These are phyloP conservation scores for Calonectria fujianensis DNA, from an alignment of 2,329 filamentous ascomycete genomes.

Conservation along the genomic window DNA sequence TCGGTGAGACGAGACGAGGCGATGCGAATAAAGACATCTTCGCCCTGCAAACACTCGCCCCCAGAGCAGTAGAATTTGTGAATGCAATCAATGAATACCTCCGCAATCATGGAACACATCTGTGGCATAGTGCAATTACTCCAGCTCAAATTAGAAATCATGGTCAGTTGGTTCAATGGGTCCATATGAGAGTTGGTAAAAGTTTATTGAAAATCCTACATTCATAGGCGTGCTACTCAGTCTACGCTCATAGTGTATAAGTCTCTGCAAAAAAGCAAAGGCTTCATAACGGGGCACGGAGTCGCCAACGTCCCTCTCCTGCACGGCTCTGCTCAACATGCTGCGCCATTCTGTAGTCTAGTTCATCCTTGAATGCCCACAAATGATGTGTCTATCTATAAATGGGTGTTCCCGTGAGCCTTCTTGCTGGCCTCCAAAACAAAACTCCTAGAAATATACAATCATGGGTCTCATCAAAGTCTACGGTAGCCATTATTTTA, in stretches of 20 bases:
- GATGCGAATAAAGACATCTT: background rate
- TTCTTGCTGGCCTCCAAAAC: slow-evolving; percentile 25
- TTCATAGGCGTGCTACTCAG: background rate
- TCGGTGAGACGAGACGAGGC: background rate
- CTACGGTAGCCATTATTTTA: slow-evolving; percentile 75
- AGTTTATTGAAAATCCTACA: background rate
- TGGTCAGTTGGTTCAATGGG: background rate
- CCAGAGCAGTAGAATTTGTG: background rate
- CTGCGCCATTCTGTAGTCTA: slow-evolving; percentile 11
- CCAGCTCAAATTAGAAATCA: background rate
- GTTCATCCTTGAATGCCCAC: slow-evolving; percentile 10
- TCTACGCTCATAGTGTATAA: no score
- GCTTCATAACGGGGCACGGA: background rate
- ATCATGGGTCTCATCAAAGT: slow-evolving; percentile 49
- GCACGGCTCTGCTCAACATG: slow-evolving; percentile 2
- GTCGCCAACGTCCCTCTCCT: slow-evolving; percentile 14
- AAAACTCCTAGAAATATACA: slow-evolving; percentile 48
- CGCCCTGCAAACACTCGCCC: background rate
- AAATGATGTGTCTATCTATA: slow-evolving; percentile 43
- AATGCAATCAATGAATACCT: background rate
- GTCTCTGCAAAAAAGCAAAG: background rate
- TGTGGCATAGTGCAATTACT: background rate
- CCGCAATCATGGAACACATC: background rate
- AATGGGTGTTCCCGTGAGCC: slow-evolving; percentile 21
- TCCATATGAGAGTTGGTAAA: background rate